Conservation (phyloP, 2,329 filamentous ascomycete genomes). For the Rhynchosporium agropyri region DNA sequence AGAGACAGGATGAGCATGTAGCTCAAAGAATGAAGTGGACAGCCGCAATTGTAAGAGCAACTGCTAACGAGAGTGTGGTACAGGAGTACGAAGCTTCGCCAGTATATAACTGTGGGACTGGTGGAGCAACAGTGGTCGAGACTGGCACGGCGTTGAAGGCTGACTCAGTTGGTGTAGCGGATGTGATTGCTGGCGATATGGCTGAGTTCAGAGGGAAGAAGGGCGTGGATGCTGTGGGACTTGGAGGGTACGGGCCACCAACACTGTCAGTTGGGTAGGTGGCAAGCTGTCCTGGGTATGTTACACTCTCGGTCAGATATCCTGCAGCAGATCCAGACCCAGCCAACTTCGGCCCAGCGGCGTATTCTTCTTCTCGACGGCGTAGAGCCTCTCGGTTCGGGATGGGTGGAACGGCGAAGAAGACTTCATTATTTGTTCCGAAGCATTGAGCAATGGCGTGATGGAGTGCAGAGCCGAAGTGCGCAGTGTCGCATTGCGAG, state of each 20-base stretch:
- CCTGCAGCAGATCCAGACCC: constrained; percentile 30
- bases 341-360: constrained; percentile 29
- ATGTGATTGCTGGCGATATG: constrained; percentile 20
- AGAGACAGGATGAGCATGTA: not conserved
- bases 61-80: constrained; percentile 3
- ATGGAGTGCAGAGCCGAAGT: constrained; percentile 43
- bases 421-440: constrained; percentile 27
- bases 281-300: constrained; percentile 21
- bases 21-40: constrained; percentile 13
- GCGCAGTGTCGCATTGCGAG: constrained; percentile 43
- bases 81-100: constrained; percentile 3
- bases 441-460: constrained; percentile 41
- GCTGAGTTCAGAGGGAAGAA: constrained; percentile 20
- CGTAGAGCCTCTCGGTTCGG: constrained; percentile 39
- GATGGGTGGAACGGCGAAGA: constrained; percentile 33
- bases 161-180: constrained; percentile 21
- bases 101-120: constrained; percentile 22
- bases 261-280: constrained; percentile 18
- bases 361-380: constrained; percentile 39
- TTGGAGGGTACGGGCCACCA: constrained; percentile 22
- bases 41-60: constrained; percentile 12
- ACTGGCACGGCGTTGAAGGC: constrained; percentile 21
- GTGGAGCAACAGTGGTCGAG: constrained; percentile 13
- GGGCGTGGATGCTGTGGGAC: constrained; percentile 20
- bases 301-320: constrained; percentile 27